Percentiles rank a stretch among this genome's conserved stretches.
Conservation (phyloP, 2,329 filamentous ascomycete species). For the Verticillium isaacii region DNA sequence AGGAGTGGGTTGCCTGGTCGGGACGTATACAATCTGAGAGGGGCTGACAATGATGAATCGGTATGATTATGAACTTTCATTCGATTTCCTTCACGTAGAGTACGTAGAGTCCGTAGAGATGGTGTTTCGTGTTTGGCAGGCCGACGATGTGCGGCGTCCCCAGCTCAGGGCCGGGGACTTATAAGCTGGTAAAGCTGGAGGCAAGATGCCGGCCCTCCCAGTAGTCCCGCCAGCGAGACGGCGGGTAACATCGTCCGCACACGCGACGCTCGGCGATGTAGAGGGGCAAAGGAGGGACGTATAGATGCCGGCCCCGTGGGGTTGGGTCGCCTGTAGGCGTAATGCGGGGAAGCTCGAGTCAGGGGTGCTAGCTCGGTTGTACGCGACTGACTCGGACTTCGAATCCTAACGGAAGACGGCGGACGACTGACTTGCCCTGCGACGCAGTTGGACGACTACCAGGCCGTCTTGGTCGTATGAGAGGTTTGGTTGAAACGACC, state of each 20-base stretch:
- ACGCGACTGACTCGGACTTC: not conserved
- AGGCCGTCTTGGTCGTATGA: too few relatives aligned
- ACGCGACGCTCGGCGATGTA: not conserved
- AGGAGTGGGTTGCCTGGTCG: not conserved
- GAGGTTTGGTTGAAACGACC: too few relatives aligned
- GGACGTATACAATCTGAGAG: not conserved
- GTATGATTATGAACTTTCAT: not conserved
- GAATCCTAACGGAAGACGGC: not conserved
- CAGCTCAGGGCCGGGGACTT: not conserved
- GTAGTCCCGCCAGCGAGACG: not conserved
- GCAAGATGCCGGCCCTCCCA: not conserved
- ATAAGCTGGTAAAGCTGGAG: not conserved
- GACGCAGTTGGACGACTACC: not conserved
- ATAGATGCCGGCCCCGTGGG: not conserved
- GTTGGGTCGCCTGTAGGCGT: not conserved
- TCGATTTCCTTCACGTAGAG: not conserved
- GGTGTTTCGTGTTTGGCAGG: not conserved
- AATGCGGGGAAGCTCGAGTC: not conserved
- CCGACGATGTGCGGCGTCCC: not conserved
- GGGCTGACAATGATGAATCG: not conserved
- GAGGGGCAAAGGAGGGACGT: not conserved
- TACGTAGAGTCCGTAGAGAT: not conserved
- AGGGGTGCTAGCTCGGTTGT: not conserved
- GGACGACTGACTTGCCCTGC: not conserved
- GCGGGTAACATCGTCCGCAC: not conserved